These are phyloP conservation scores for Theobroma grandiflorum DNA, from an alignment of 441 rosid species.

Conservation along the genomic window DNA sequence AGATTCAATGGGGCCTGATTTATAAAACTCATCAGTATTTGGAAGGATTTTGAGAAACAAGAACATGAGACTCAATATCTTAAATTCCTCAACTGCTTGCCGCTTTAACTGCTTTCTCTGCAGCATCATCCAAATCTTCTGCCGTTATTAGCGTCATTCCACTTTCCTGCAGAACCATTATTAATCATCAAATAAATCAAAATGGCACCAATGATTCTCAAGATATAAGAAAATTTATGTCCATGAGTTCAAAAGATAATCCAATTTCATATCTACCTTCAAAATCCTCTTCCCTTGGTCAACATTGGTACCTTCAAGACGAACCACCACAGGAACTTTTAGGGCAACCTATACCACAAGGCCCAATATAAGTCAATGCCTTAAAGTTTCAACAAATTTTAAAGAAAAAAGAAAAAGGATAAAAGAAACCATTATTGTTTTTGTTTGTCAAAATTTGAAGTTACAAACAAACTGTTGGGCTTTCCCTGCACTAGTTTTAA, in stretches of 20 bases:
- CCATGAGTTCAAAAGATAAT: background rate
- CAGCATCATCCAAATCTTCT: conserved; percentile 96
- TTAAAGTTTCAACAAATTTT: background rate
- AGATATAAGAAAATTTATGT: background rate
- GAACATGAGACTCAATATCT: background rate
- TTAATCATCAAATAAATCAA: background rate
- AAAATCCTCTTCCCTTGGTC: conserved; percentile 98
- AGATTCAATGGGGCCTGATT: conserved; percentile 22
- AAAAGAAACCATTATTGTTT: background rate
- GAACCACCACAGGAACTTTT: conserved; percentile 98
- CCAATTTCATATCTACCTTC: conserved; percentile 53
- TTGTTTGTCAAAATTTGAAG: background rate
- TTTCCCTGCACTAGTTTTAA: background rate
- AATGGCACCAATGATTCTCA: background rate
- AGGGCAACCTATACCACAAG: conserved; percentile 64
- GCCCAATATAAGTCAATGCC: background rate
- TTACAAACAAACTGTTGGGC: background rate
- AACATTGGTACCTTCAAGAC: conserved; percentile 96
- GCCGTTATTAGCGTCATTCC: conserved; percentile 89
- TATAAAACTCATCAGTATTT: conserved; percentile 3
- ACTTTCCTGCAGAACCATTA: conserved; percentile 69
- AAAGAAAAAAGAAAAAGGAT: background rate
- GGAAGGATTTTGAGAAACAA: background rate
- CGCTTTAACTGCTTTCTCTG: conserved; percentile 93
- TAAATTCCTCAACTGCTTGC: conserved; percentile 42